Base-by-base conservation (phyloP, 75 land plant species). In the Picea glauca region DNA sequence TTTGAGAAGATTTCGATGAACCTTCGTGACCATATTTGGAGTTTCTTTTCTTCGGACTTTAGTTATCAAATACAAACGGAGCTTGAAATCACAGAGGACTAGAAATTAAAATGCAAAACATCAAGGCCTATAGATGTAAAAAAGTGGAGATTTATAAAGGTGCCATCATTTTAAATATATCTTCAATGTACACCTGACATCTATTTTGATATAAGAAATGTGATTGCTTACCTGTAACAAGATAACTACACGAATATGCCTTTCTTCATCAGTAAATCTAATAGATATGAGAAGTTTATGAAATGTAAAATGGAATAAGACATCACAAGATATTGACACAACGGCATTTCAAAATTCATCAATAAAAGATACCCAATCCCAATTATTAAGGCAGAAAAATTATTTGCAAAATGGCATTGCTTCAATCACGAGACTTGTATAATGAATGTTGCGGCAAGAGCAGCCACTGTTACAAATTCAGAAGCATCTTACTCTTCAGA, bases 381-480 rank as follows among this genome's bases (percentile, higher is more conserved):
- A 70, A 40, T 40, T 8, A 70, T 63, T 30, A 63, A 26, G 12
- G 54, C 20, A 17, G 50, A 40, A n/a, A 8, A 6, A 38, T 70
- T 70, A 40, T n/a, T 70, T 43, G 21, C 54, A 70, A 40, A 70
- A 70, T 38, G 54, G 54, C n/a, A 21, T 20, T 20, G 12, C 54
- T 70, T 70, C 46, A 43, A 43, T 70, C n/a, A 70, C 43, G 38
- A 20, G 35, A 70, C 73, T 70, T 43, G 73, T 70, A 70, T 70
- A 70, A 70, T 70, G 50, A 70, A 70, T 40, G 73, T 70, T 20
- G 73, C 73, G 14, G 70, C 40, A 46, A 46, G 32, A 66, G 7
- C 70, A 66, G 70, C 43, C 38, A 66, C 32, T 33, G 73, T 70
- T 70, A 70, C 73, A 70, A 70, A 70, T 35, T 38, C 50, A 38